phyloP scores from a whole-genome alignment of 78 protist genomes.

The Neovahlkampfia damariscottae region DNA sequence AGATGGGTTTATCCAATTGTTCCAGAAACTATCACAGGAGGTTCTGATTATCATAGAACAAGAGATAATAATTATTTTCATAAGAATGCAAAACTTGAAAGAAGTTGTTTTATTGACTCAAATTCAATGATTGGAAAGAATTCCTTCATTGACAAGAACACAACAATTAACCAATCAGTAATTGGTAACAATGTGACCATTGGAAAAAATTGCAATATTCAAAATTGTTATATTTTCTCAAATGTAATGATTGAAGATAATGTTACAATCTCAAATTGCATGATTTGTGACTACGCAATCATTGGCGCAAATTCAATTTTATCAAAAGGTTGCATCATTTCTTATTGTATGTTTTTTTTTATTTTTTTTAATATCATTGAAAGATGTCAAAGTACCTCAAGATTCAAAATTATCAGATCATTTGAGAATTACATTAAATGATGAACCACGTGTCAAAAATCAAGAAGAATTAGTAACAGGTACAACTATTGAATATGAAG shows the following conservation, averaged over 20 bases:
- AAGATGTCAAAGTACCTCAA: constrained; percentile 20
- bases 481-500: neutral
- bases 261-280: constrained; percentile 4
- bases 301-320: neutral
- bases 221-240: constrained; percentile 51
- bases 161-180: constrained; percentile 19
- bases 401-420: neutral
- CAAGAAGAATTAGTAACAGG: neutral
- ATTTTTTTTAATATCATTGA: no score
- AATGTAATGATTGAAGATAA: constrained; percentile 40
- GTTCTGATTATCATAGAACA: constrained; percentile 18
- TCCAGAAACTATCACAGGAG: constrained; percentile 51
- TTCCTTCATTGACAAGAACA: constrained; percentile 2
- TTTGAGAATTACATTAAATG: neutral
- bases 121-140: constrained; percentile 32
- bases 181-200: constrained; percentile 51
- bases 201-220: constrained; percentile 38
- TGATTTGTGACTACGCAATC: constrained; percentile 26
- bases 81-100: constrained; percentile 30
- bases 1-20: constrained; percentile 73
- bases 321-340: constrained; percentile 29
- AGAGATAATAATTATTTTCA: constrained; percentile 45
- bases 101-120: constrained; percentile 17
- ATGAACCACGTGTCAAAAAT: neutral
- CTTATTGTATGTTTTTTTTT: no score